phyloP scores from a whole-genome alignment of 495 filamentous ascomycete species.

The Aspergillus incahuasiensis region DNA sequence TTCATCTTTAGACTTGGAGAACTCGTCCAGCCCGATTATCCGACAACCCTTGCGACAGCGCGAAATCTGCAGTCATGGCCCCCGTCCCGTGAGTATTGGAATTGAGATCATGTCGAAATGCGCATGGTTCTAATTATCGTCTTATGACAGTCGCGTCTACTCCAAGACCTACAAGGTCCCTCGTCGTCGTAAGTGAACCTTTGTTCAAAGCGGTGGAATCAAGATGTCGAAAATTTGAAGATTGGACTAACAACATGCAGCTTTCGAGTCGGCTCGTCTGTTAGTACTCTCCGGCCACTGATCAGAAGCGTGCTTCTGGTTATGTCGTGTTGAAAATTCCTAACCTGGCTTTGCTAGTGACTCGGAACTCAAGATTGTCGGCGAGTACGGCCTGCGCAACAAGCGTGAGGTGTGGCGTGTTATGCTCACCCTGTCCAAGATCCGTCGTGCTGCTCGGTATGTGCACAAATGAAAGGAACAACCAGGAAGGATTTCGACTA shows the following conservation, averaged over 20 bases:
- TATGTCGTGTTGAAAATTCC: slow-evolving; percentile 65
- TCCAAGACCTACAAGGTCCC: slow-evolving; percentile 99
- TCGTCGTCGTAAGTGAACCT: slow-evolving; percentile 52
- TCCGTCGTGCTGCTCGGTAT: slow-evolving; percentile 99
- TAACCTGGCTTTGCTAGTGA: slow-evolving; percentile 63
- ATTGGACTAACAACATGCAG: slow-evolving; percentile 39
- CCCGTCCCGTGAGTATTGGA: slow-evolving; percentile 45
- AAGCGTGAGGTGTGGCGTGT: slow-evolving; percentile 99
- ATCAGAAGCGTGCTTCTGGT: slow-evolving; percentile 95
- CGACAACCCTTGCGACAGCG: slow-evolving; percentile 36
- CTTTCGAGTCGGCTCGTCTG: slow-evolving; percentile 99
- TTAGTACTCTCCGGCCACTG: slow-evolving; percentile 94
- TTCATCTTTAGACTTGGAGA: slow-evolving; percentile 13
- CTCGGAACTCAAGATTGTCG: slow-evolving; percentile 97
- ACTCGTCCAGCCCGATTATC: slow-evolving; percentile 21
- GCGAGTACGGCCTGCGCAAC: slow-evolving; percentile 98
- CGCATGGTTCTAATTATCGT: slow-evolving; percentile 33
- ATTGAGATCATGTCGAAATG: neutral
- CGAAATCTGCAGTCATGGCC: slow-evolving; percentile 49
- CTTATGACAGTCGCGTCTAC: slow-evolving; percentile 58
- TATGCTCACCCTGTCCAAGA: slow-evolving; percentile 98
- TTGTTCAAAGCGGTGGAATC: slow-evolving; percentile 4
- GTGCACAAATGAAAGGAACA: slow-evolving; percentile 16
- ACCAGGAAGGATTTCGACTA: neutral
- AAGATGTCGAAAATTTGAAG: neutral